Conservation (phyloP, 257 asterid genomes). For the Primulina tabacum region DNA sequence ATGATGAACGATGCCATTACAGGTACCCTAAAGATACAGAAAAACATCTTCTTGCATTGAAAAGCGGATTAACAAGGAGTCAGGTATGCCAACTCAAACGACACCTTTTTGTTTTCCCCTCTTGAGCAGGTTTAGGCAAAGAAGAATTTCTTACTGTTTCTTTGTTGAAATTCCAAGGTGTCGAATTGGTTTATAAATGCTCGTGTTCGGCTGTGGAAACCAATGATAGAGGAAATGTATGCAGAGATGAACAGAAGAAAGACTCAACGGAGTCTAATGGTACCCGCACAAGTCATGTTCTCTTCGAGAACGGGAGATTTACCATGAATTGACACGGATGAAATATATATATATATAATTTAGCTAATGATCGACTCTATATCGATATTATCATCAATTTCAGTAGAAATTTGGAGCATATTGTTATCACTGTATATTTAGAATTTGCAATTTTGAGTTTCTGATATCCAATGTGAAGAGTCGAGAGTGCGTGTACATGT, state of each 20-base stretch:
- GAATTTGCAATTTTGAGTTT: no score
- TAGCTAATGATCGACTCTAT: slow-evolving; percentile 16
- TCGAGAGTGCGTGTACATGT: no score
- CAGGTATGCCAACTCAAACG: slow-evolving; percentile 38
- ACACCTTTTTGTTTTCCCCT: no score
- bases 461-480: no score
- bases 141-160: not conserved
- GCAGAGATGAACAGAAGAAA: slow-evolving; percentile 74
- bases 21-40: slow-evolving; percentile 94
- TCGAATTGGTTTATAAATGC: slow-evolving; percentile 95
- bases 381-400: slow-evolving; percentile 3
- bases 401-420: slow-evolving; percentile 20
- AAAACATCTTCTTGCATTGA: slow-evolving; percentile 83
- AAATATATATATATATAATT: slow-evolving; percentile 10
- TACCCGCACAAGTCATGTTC: slow-evolving; percentile 28
- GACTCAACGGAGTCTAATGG: slow-evolving; percentile 30
- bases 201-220: slow-evolving; percentile 89
- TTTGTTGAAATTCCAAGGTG: slow-evolving; percentile 39
- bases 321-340: slow-evolving; percentile 31
- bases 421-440: not conserved
- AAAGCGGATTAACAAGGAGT: slow-evolving; percentile 88
- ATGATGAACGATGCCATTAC: slow-evolving; percentile 12
- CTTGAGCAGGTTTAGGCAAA: not conserved
- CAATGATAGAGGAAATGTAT: slow-evolving; percentile 93
- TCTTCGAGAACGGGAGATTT: slow-evolving; percentile 37